Conservation (phyloP, 106 monocot species). For the Gastrodia elata region DNA sequence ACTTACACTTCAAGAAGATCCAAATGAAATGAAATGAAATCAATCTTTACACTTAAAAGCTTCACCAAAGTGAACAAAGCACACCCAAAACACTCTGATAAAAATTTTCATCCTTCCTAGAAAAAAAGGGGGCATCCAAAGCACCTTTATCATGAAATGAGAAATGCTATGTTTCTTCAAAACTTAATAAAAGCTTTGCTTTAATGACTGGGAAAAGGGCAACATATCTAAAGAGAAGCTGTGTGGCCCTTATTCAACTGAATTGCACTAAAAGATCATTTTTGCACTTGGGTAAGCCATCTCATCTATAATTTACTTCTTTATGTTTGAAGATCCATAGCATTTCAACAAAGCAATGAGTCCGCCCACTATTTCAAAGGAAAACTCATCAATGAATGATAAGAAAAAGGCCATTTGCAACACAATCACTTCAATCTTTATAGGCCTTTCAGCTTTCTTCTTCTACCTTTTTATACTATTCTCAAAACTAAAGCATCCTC, state of each 20-base stretch:
- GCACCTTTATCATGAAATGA: not conserved
- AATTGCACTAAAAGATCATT: too few species aligned
- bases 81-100: slow-evolving; percentile 2
- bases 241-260: too few species aligned
- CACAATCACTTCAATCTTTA: not conserved
- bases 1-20: slow-evolving; percentile 4
- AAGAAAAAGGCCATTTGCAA: not conserved
- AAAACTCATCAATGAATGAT: slow-evolving; percentile 13
- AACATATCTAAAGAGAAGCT: too few species aligned
- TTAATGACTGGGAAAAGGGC: too few species aligned
- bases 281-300: too few species aligned
- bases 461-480: not conserved
- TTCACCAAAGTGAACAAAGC: not conserved
- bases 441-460: not conserved
- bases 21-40: slow-evolving; percentile 5
- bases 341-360: slow-evolving; percentile 5
- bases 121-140: slow-evolving; percentile 1
- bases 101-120: not conserved
- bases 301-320: too few species aligned
- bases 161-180: not conserved
- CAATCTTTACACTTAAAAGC: slow-evolving; percentile 12
- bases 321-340: not conserved
- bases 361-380: slow-evolving; percentile 6
- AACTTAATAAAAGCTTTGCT: too few species aligned
- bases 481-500: slow-evolving; percentile 1